phyloP scores from a whole-genome alignment of 768 basidiomycete genomes.

The Mycena capillaripes region DNA sequence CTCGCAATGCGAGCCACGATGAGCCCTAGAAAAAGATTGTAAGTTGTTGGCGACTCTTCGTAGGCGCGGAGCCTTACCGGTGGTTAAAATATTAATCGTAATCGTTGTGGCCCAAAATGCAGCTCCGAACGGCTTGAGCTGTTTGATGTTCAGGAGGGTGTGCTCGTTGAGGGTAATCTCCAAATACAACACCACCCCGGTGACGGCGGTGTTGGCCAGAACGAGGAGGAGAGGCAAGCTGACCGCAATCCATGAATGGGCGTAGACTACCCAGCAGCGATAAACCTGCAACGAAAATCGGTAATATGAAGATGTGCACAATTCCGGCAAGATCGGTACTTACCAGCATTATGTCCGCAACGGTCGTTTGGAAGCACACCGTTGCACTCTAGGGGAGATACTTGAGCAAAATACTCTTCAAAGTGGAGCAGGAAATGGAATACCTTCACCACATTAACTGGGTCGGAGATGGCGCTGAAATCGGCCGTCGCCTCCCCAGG shows the following conservation, averaged over 20 bases:
- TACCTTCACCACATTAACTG: constrained; percentile 13
- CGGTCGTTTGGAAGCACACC: neutral
- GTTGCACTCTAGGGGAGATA: too few relatives aligned
- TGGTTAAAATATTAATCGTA: constrained; percentile 9
- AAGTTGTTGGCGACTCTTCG: neutral
- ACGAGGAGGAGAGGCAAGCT: constrained; percentile 9
- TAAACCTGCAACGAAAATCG: constrained; percentile 4
- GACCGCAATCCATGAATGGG: constrained; percentile 6
- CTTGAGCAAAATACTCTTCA: neutral
- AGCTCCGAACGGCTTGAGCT: neutral
- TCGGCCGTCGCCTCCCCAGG: neutral
- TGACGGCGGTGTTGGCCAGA: constrained; percentile 1
- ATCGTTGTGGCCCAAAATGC: constrained; percentile 23
- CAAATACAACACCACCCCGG: neutral
- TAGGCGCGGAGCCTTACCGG: neutral
- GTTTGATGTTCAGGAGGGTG: neutral
- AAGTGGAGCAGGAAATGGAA: neutral
- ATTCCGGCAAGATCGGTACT: neutral
- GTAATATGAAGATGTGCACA: too few relatives aligned
- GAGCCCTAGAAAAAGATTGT: neutral
- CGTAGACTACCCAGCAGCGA: constrained; percentile 26
- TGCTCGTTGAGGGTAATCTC: neutral
- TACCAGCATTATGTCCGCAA: neutral
- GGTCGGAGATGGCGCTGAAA: neutral
- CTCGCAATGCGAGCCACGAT: constrained; percentile 5